These are phyloP conservation scores for Neonectria punicea DNA, from an alignment of 2,329 filamentous ascomycete genomes.

Conservation along the genomic window DNA sequence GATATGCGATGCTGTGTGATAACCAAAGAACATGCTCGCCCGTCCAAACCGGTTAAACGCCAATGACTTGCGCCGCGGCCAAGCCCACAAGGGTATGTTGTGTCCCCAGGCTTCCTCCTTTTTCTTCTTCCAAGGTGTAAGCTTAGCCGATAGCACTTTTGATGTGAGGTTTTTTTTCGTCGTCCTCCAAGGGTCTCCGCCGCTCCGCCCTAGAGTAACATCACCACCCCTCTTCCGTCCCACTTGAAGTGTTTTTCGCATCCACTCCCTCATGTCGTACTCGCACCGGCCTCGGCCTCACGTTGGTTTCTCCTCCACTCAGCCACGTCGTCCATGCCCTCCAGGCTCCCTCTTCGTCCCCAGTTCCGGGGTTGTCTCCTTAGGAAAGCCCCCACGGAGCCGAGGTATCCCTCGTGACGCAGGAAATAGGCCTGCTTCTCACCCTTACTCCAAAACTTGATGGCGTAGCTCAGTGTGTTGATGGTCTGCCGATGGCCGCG, in stretches of 20 bases:
- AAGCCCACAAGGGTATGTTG: slow-evolving; percentile 18
- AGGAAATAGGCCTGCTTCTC: slow-evolving; percentile 96
- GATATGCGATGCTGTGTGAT: slow-evolving; percentile 16
- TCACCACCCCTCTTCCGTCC: slow-evolving; percentile 4
- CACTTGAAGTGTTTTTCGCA: background rate
- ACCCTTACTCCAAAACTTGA: slow-evolving; percentile 97
- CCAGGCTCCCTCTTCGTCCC: slow-evolving; percentile 84
- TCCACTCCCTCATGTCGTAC: slow-evolving; percentile 15
- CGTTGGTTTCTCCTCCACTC: slow-evolving; percentile 44
- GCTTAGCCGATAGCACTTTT: slow-evolving; percentile 10
- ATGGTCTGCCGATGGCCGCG: slow-evolving; percentile 96
- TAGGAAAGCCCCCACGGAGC: slow-evolving; percentile 92
- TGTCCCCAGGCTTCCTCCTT: slow-evolving; percentile 7
- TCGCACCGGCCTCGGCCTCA: slow-evolving; percentile 26
- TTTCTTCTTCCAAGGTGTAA: slow-evolving; percentile 4
- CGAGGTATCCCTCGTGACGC: slow-evolving; percentile 94
- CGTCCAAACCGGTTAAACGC: slow-evolving; percentile 30
- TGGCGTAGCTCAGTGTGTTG: slow-evolving; percentile 95
- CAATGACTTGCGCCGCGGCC: slow-evolving; percentile 23
- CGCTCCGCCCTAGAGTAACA: slow-evolving; percentile 20
- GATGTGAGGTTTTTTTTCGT: slow-evolving; percentile 19
- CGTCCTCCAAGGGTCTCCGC: slow-evolving; percentile 15
- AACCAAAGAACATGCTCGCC: slow-evolving; percentile 24
- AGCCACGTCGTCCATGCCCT: slow-evolving; percentile 55
- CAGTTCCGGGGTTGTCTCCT: slow-evolving; percentile 91